Evolutionary conservation across 805 yeast species (phyloP), one percentile per base, ranked within the genome.

Genomic region (Cephaloascus albidus): DNA sequence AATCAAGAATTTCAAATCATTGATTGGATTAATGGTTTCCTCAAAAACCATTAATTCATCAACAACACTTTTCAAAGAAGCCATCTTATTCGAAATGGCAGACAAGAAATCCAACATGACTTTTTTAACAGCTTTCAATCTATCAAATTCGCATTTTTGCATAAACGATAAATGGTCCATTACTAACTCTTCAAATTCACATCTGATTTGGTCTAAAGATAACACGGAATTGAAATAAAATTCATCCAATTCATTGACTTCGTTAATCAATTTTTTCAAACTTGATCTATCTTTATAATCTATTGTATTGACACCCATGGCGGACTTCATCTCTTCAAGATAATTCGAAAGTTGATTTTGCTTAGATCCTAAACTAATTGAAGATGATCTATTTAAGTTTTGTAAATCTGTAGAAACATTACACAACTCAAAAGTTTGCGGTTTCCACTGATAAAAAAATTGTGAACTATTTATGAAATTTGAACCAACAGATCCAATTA

Each of bases 111-210:
- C 95, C 38, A 76, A 67, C 10, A 83, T 72, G 1, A 80, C 89
- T 43, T 83, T 81, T 55, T 85, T 85, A 44, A 86, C 62, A 0
- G 93, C 93, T 45, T 72, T 70, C 43, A 84, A 64, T 45, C 96
- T 71, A 58, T 86, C 94, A 28, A 74, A 57, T 59, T 86, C 95
- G 61, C 93, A 85, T 49, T 79, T 74, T 54, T 85, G 90, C 85
- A 86, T 77, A 54, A 81, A 85, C 18, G 78, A 60, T 38, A 81
- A 63, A 52, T 84, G 89, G 47, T 81, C 89, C 55, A 81, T 72
- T 41, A 82, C 67, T 27, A 72, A 54, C 51, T 83, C 90, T 56
- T 87, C 95, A 36, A 85, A 67, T 36, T 76, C 78, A 55, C 93
- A 82, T 42, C 95, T 69, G 12, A 74, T 57, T 35, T 68, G 65